Percentiles rank a stretch among this genome's conserved stretches.
phyloP scores from a whole-genome alignment of 768 basidiomycete genomes.

The Collybiopsis luxurians region DNA sequence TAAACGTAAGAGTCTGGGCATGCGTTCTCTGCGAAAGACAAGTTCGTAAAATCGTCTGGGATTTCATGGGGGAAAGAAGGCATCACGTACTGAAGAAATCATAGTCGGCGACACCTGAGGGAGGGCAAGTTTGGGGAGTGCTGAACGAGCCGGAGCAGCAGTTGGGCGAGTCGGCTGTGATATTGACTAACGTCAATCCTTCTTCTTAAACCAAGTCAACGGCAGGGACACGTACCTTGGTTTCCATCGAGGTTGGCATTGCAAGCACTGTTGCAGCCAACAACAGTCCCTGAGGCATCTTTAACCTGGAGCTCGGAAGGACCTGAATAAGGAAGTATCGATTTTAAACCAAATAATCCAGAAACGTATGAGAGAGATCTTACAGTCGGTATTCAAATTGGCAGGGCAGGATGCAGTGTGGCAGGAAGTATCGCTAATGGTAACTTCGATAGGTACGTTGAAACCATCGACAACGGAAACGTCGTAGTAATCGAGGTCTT shows the following conservation, averaged over 20 bases:
- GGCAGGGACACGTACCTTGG: conserved; percentile 36
- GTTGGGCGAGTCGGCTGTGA: conserved; percentile 17
- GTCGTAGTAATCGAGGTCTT: conserved; percentile 36
- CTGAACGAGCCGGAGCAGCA: conserved; percentile 20
- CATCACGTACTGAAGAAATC: background rate
- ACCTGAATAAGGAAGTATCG: conserved; percentile 14
- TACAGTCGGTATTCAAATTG: conserved; percentile 41
- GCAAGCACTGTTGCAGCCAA: conserved; percentile 45
- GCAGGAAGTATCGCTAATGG: conserved; percentile 33
- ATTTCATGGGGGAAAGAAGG: no score
- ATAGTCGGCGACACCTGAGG: conserved; percentile 18
- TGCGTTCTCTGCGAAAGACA: conserved; percentile 23
- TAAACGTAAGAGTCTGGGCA: conserved; percentile 41
- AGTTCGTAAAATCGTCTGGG: background rate
- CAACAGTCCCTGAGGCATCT: conserved; percentile 30
- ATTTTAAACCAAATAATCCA: background rate
- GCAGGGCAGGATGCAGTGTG: conserved; percentile 39
- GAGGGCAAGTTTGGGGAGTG: conserved; percentile 44
- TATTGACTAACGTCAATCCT: background rate
- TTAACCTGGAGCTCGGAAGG: conserved; percentile 13
- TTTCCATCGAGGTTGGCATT: conserved; percentile 35
- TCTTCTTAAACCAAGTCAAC: conserved; percentile 31
- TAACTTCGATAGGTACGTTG: conserved; percentile 42
- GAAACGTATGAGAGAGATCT: background rate
- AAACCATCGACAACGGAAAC: conserved; percentile 50